Percentiles rank a stretch among this genome's conserved stretches.
Evolutionary conservation across 495 filamentous ascomycete genomes (phyloP).

Genomic region (Aspergillus avenaceus): DNA sequence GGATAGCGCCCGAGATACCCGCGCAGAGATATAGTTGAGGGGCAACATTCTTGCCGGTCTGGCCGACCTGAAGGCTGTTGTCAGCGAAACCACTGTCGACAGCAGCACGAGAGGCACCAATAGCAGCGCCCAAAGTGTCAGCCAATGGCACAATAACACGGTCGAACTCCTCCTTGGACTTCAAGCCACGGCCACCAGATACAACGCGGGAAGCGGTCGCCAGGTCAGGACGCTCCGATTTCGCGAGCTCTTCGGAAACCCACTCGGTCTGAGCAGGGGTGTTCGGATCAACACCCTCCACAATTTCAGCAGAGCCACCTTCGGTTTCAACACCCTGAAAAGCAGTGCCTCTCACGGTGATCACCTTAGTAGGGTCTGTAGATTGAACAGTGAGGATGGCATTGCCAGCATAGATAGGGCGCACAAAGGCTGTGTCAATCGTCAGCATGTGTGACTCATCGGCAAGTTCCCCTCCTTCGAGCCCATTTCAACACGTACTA

Average conservation of each 20-base stretch:
- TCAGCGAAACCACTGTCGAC: slow-evolving; percentile 99
- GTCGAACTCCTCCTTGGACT: slow-evolving; percentile 97
- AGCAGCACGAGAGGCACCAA: slow-evolving; percentile 90
- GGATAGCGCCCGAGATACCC: slow-evolving; percentile 94
- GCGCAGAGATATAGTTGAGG: slow-evolving; percentile 93
- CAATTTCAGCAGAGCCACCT: slow-evolving; percentile 46
- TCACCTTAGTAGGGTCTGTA: slow-evolving; percentile 75
- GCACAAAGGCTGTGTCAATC: slow-evolving; percentile 65
- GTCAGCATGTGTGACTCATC: slow-evolving; percentile 15
- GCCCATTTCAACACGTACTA: slow-evolving; percentile 46
- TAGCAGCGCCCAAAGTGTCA: slow-evolving; percentile 85
- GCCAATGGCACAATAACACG: slow-evolving; percentile 85
- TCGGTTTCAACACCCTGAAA: slow-evolving; percentile 57
- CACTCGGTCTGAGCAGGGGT: slow-evolving; percentile 69
- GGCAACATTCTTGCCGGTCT: slow-evolving; percentile 97
- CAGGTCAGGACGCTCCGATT: slow-evolving; percentile 92
- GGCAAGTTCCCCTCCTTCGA: neutral
- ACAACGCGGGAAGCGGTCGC: slow-evolving; percentile 84
- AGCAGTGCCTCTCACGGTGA: slow-evolving; percentile 90
- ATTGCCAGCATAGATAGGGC: slow-evolving; percentile 96
- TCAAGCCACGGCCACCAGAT: slow-evolving; percentile 89
- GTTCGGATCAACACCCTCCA: slow-evolving; percentile 54
- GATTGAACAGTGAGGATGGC: slow-evolving; percentile 97
- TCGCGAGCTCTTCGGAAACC: slow-evolving; percentile 89
- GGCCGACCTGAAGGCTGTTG: slow-evolving; percentile 96